Evolutionary conservation across 345 rosid genomes (phyloP), one percentile per base, ranked within the genome.

Genomic region (Cardamine chenopodiifolia): DNA sequence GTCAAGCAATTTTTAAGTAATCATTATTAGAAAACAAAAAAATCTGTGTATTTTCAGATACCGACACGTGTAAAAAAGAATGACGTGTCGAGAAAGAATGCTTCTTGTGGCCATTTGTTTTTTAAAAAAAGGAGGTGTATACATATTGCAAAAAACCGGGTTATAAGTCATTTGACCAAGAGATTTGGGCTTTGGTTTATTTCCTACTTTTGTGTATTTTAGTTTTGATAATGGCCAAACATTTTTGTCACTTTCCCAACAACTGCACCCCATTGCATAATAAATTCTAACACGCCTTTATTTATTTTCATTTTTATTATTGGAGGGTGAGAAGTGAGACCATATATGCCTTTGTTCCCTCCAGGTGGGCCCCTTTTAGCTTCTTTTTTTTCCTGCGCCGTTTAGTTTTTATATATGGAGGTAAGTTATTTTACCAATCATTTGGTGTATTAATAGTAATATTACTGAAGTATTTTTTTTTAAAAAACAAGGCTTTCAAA

Each of bases 221-320:
- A 62, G 69, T 72, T 52, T 52, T 72, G 76, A 53, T 63, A 62
- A 19, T 62, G 76, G 70, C 70, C 76, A 72, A 72, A 72, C 76
- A 72, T 40, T 40, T 62, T 72, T 40, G 76, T 72, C 70, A 62
- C 76, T 62, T 72, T 72, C 40, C 76, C 70, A 72, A 72, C 70
- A 6, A 53, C 76, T 53, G 55, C 76, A 62, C 68, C 62, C 64
- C 75, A 47, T 31, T 28, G 18, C 34, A 23, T 23, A 40, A 62
- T 62, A 62, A 62, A 62, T 62, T 62, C 5, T 23, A 40, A 62
- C 34, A 23, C 35, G 66, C 15, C 50, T 23, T 72, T 23, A 23
- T 71, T 72, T 72, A 26, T 37, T 72, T 39, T 61, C 28, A 48
- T 15, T 72, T 72, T 52, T 72, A 63, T 72, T 53, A 72, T 72